Conservation (phyloP, 805 yeast genomes). For the Ascoidea rubescens region DNA sequence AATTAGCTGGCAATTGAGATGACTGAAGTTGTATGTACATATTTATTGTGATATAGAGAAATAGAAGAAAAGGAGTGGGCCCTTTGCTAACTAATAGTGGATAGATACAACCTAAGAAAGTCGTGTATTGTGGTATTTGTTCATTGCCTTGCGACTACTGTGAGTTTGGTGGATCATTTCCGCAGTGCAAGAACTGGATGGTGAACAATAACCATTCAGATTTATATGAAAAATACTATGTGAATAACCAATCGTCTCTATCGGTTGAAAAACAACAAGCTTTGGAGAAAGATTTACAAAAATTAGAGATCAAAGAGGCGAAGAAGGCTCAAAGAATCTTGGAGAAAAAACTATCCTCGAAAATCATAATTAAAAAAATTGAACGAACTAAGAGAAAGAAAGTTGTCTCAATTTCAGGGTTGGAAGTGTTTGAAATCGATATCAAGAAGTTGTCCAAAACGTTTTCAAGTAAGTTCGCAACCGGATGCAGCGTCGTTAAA, state of each 20-base stretch:
- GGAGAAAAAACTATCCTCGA: slow-evolving; percentile 64
- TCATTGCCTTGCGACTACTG: slow-evolving; percentile 84
- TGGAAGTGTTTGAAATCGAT: slow-evolving; percentile 81
- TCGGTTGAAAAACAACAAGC: slow-evolving; percentile 70
- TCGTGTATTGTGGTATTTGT: slow-evolving; percentile 67
- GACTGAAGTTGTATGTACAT: too few species aligned
- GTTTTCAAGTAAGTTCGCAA: slow-evolving; percentile 88
- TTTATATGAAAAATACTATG: slow-evolving; percentile 45
- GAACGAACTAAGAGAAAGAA: slow-evolving; percentile 85
- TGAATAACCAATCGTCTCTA: slow-evolving; percentile 38
- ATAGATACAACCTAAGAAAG: slow-evolving; percentile 20
- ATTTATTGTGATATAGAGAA: too few species aligned
- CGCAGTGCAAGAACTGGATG: slow-evolving; percentile 79
- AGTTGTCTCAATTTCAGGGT: slow-evolving; percentile 73
- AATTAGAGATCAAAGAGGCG: slow-evolving; percentile 76
- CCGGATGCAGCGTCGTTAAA: slow-evolving; percentile 88
- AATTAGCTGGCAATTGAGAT: too few species aligned
- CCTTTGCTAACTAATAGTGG: neutral
- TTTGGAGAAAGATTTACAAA: slow-evolving; percentile 68
- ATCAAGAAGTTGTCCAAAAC: slow-evolving; percentile 84
- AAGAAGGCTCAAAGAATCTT: slow-evolving; percentile 75
- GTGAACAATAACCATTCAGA: slow-evolving; percentile 36
- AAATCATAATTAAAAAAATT: slow-evolving; percentile 71
- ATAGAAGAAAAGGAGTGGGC: neutral
- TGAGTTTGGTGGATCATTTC: slow-evolving; percentile 75